phyloP scores from a whole-genome alignment of 169 alveolate genomes.

The Cryptosporidium viatorum region DNA sequence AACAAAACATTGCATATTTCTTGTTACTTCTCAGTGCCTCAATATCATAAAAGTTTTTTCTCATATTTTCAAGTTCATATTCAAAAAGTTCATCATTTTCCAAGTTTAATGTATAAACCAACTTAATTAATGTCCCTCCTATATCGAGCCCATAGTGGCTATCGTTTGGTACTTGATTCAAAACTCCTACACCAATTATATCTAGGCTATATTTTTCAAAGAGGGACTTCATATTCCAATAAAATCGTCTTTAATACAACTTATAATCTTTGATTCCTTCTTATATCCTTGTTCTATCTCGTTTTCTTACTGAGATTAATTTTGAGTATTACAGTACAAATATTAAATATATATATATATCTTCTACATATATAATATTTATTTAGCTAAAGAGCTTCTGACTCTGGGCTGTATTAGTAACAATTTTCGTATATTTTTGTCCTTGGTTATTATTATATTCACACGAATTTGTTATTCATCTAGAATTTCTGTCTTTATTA shows the following conservation, averaged over 20 bases:
- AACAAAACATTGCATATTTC: slow-evolving; percentile 37
- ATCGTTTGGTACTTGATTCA: not conserved
- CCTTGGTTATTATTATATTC: not conserved
- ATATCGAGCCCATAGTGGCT: slow-evolving; percentile 54
- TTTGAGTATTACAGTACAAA: not conserved
- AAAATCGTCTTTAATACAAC: not conserved
- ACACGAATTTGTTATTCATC: not conserved
- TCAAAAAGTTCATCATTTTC: slow-evolving; percentile 5
- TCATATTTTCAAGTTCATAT: slow-evolving; percentile 23
- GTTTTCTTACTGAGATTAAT: not conserved
- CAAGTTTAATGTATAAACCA: slow-evolving; percentile 20
- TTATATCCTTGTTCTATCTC: not conserved
- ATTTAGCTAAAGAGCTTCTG: not conserved
- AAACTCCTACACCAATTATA: slow-evolving; percentile 29
- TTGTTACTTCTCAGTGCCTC: slow-evolving; percentile 9
- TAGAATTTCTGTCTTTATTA: not conserved
- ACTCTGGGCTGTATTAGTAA: not conserved
- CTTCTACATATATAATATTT: too few relatives aligned
- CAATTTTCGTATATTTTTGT: not conserved
- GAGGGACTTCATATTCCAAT: slow-evolving; percentile 1
- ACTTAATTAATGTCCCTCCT: slow-evolving; percentile 64
- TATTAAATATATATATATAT: not conserved
- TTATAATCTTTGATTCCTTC: not conserved
- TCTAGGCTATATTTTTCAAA: slow-evolving; percentile 17
- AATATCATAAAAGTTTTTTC: not conserved